These are phyloP conservation scores for Madurella fahalii DNA, from an alignment of 2,329 filamentous ascomycete genomes.

Conservation along the genomic window DNA sequence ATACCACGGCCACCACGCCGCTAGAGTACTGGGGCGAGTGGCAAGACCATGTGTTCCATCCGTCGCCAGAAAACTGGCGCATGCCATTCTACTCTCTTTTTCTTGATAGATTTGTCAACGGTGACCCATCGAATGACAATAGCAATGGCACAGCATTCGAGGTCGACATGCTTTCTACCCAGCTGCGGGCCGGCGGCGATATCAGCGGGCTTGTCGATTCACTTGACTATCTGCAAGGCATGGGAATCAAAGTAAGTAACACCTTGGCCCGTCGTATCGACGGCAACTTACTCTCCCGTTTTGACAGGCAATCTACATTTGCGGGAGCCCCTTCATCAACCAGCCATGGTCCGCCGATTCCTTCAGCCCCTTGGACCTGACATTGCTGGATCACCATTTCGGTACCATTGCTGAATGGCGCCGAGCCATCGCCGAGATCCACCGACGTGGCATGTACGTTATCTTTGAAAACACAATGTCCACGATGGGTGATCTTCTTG, in stretches of 20 bases:
- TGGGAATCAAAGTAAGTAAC: constrained; percentile 56
- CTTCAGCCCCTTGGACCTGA: constrained; percentile 55
- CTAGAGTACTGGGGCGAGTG: constrained; percentile 55
- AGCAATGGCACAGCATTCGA: constrained; percentile 59
- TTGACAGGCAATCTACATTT: constrained; percentile 54
- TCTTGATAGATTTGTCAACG: constrained; percentile 60
- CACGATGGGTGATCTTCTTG: constrained; percentile 60
- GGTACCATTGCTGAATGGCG: constrained; percentile 57
- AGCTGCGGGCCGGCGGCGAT: constrained; percentile 60
- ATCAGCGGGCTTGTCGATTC: constrained; percentile 54
- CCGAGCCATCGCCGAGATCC: constrained; percentile 53
- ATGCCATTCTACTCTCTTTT: constrained; percentile 63
- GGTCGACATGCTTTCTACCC: constrained; percentile 55
- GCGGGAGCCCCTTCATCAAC: constrained; percentile 58
- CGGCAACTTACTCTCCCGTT: not conserved
- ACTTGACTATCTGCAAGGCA: constrained; percentile 60
- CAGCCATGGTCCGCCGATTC: constrained; percentile 58
- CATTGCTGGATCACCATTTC: constrained; percentile 58
- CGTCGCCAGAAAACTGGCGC: constrained; percentile 59
- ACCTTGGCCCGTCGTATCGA: not conserved
- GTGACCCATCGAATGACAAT: constrained; percentile 61
- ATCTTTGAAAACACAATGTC: constrained; percentile 63
- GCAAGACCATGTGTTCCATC: constrained; percentile 48
- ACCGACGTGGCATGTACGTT: constrained; percentile 60
- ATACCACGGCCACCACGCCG: constrained; percentile 49